Percentiles rank a stretch among this genome's conserved stretches.
Conservation (phyloP, 371 early-diverging fungal species). For the Apophysomyces variabilis region DNA sequence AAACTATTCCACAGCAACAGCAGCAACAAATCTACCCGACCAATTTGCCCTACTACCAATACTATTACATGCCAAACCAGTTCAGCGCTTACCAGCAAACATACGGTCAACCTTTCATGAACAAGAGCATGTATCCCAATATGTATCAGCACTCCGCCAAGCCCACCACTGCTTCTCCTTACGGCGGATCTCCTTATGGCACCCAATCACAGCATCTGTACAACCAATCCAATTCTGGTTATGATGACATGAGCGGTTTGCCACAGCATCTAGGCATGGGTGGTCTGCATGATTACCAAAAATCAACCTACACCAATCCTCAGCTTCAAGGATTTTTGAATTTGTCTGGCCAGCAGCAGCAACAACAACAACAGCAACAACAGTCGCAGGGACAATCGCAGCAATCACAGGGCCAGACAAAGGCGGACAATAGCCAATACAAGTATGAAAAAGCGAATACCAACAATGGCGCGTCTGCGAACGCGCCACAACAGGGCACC, state of each 20-base stretch:
- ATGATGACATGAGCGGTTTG: slow-evolving; percentile 52
- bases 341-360: slow-evolving; percentile 22
- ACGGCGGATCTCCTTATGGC: slow-evolving; percentile 42
- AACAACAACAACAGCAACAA: slow-evolving; percentile 21
- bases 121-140: slow-evolving; percentile 81
- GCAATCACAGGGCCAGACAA: slow-evolving; percentile 6
- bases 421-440: slow-evolving; percentile 6
- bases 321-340: slow-evolving; percentile 41
- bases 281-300: slow-evolving; percentile 53
- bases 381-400: background rate
- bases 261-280: slow-evolving; percentile 36
- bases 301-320: slow-evolving; percentile 40
- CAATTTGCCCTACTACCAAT: slow-evolving; percentile 70
- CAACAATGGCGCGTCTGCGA: slow-evolving; percentile 14
- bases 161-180: slow-evolving; percentile 36
- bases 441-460: slow-evolving; percentile 17
- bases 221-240: slow-evolving; percentile 36
- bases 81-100: slow-evolving; percentile 72
- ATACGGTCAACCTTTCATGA: slow-evolving; percentile 85
- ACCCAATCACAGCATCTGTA: slow-evolving; percentile 56
- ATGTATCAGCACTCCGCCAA: slow-evolving; percentile 59
- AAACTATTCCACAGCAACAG: slow-evolving; percentile 30
- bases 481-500: slow-evolving; percentile 11
- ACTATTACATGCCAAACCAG: slow-evolving; percentile 79
- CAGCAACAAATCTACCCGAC: slow-evolving; percentile 46